Evolutionary conservation across 768 basidiomycete species (phyloP), one percentile per base, ranked within the genome.

Genomic region (Pleurotus tuber-regium): DNA sequence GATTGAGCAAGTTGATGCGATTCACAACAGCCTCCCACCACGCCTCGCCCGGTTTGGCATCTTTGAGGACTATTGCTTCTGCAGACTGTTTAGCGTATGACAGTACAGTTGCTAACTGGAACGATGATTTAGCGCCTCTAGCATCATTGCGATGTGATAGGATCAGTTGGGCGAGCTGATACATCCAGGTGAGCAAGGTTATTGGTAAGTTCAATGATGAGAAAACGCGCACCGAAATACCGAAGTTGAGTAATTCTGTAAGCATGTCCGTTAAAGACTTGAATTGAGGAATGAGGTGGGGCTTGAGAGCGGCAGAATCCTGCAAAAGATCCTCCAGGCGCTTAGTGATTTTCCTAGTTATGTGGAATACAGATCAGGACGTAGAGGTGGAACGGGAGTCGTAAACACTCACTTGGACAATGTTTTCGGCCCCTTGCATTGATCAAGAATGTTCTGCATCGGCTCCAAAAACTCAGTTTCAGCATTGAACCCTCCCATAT

Each of bases 91-190:
- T 84, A 25, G 89, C 85, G 58, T 87, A 83, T 12, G 73, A 72
- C 29, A 94, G 68, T 9, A 97, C 78, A 0, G 82, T 80, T 1
- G 79, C 70, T 48, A 97, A 67, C 59, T 89, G 80, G 76, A 98
- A 89, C 1, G 92, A 64, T 18, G 82, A 71, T 68, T 95, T 96
- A 35, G 86, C 79, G 10, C 78, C 70, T 39, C 92, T 85, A 12
- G 89, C 82, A 47, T 96, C 90, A 49, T 80, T 76, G n/a, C 93
- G 71, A 64, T 98, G 89, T 0, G 85, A 86, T 72, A 89, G 88
- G 28, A 92, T 87, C 63, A 84, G 78, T 75, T 96, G 92, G 0
- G 95, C 94, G 41, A 98, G 80, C 92, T 95, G 47, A 0, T 52
- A 26, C 14, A n/a, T 11, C 24, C 46, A 21, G 19, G 54, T 12